These are phyloP conservation scores for Aspergillus ellipticus DNA, from an alignment of 495 filamentous ascomycete species.

Conservation along the genomic window DNA sequence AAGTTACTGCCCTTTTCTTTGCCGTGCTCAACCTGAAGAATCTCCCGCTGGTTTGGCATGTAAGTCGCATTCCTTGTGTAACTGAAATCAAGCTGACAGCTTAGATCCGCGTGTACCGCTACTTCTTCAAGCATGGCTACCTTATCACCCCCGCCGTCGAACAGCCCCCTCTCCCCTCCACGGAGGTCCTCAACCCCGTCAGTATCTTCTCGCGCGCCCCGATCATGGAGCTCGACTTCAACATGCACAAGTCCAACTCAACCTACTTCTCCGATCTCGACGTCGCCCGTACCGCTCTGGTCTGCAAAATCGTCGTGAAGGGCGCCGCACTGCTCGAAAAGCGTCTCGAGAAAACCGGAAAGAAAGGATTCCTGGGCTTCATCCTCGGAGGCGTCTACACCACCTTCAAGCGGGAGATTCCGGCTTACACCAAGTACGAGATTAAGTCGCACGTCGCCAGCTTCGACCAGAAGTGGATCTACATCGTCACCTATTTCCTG, in stretches of 20 bases:
- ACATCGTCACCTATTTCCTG: conserved; percentile 62
- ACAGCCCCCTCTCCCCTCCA: conserved; percentile 13
- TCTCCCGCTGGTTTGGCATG: conserved; percentile 52
- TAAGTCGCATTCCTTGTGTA: conserved; percentile 24
- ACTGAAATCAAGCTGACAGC: not conserved
- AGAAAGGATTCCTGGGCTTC: conserved; percentile 44
- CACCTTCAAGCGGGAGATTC: conserved; percentile 67
- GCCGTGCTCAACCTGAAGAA: conserved; percentile 51
- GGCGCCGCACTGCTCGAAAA: conserved; percentile 40
- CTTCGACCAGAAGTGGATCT: conserved; percentile 75
- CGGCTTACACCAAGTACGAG: conserved; percentile 65
- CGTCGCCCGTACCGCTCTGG: conserved; percentile 59
- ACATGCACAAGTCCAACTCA: conserved; percentile 79
- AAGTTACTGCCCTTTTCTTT: conserved; percentile 38
- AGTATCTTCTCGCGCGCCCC: conserved; percentile 46
- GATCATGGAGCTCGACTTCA: conserved; percentile 73
- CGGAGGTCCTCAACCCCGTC: conserved; percentile 42
- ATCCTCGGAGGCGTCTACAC: conserved; percentile 67
- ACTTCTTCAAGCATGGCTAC: conserved; percentile 24
- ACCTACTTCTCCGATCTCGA: conserved; percentile 85
- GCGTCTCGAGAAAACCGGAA: conserved; percentile 26
- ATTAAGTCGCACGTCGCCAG: conserved; percentile 66
- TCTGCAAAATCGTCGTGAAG: conserved; percentile 48
- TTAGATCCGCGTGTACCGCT: conserved; percentile 22
- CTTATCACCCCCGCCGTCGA: conserved; percentile 19